Base-by-base conservation (phyloP, 2,329 filamentous ascomycete species). In the Colletotrichum ledebouriae region DNA sequence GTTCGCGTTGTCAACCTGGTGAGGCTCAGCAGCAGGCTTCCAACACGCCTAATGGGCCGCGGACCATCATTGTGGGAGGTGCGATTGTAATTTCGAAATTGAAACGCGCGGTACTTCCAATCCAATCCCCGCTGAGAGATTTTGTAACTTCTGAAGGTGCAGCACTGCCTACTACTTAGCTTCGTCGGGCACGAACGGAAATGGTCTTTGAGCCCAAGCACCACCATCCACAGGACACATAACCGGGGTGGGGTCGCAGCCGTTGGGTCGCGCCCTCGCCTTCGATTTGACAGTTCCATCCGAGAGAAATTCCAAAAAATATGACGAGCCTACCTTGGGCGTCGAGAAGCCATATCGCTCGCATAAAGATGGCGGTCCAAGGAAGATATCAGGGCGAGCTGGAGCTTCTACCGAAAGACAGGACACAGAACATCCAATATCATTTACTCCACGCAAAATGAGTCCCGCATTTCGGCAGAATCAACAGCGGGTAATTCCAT, bases 251-350 rank as follows among this genome's bases (percentile, higher is more conserved):
- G 59, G 37, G 37, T 61, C 59, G n/a, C 39, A 12, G 37, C 42
- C 47, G 53, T 61, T 61, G 59, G 37, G 22, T 33, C 39, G 37
- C 53, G 37, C 37, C 17, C 37, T 42, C 39, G 37, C 39, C 15
- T 52, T 61, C 47, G n/a, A 53, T 61, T 34, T 53, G 47, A 33
- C 59, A 61, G 53, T 61, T 61, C 59, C 59, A 61, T 41, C n/a
- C 15, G 15, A 42, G 13, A 41, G 56, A 61, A 61, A 29, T 61
- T 61, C 47, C 47, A 44, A 46, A n/a, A 17, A 13, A 33, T 25
- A 50, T n/a, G 44, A 22, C 3, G 10, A 22, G 46, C 44, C 9
- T 59, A 17, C 57, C 37, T 57, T 42, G 37, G 53, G 22, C 37
- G 25, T 17, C 22, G 33, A 33, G 46, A 34, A 15, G 11, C 58